Evolutionary conservation across 192 early-diverging fungal species (phyloP).

Genomic region (Phycomyces blakesleeanus): DNA sequence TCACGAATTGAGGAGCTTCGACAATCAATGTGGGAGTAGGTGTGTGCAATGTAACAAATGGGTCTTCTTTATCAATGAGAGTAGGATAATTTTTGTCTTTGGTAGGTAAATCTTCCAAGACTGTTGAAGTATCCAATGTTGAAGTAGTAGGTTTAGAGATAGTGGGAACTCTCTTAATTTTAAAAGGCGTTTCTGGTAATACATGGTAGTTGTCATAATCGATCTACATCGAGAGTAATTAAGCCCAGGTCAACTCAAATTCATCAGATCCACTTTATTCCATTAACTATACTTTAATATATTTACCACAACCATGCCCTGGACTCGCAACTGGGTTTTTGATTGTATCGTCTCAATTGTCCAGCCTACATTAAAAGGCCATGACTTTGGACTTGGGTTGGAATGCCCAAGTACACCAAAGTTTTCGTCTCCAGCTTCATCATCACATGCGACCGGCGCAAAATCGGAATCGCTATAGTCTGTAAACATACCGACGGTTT

Average conservation of each 20-base stretch:
- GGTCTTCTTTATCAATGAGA: not conserved
- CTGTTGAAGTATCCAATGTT: not conserved
- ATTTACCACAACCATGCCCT: slow-evolving; percentile 18
- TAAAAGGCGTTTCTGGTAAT: slow-evolving; percentile 12
- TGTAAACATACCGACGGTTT: slow-evolving; percentile 16
- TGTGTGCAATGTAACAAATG: too few relatives aligned
- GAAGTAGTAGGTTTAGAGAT: not conserved
- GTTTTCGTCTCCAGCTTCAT: slow-evolving; percentile 13
- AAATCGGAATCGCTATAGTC: slow-evolving; percentile 7
- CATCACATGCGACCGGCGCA: slow-evolving; percentile 15
- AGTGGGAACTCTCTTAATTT: not conserved
- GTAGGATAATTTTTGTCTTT: too few relatives aligned
- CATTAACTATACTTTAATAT: not conserved
- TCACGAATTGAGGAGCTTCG: slow-evolving; percentile 1
- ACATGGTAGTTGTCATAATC: slow-evolving; percentile 21
- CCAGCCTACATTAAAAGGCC: slow-evolving; percentile 11
- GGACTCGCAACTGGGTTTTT: slow-evolving; percentile 2
- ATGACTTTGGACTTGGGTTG: slow-evolving; percentile 8
- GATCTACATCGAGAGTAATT: not conserved
- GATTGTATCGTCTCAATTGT: not conserved
- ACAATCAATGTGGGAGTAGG: slow-evolving; percentile 1
- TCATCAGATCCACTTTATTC: slow-evolving; percentile 2
- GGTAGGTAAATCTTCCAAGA: not conserved
- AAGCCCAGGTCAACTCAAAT: too few relatives aligned
- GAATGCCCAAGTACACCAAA: slow-evolving; percentile 12